A percentile compares a stretch with the other conserved stretches of the same genome.
These are phyloP conservation scores for Wallacemonas sp. DNA, from an alignment of 208 protist genomes.

Conservation along the genomic window DNA sequence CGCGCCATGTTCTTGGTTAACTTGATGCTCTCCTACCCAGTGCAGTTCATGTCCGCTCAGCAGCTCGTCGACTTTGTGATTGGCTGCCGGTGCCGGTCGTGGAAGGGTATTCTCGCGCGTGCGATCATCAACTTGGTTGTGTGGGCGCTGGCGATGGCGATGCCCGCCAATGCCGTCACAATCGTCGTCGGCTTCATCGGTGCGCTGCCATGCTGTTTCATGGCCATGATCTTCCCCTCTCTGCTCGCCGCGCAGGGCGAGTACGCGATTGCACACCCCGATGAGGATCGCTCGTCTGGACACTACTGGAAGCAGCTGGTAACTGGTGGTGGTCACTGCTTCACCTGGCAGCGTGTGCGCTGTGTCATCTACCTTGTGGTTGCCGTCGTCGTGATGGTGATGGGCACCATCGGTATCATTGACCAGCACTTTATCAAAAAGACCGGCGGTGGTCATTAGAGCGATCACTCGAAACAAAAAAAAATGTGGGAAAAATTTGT, in stretches of 20 bases:
- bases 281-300: constrained; percentile 38
- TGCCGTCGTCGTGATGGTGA: constrained; percentile 70
- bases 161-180: constrained; percentile 55
- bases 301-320: constrained; percentile 62
- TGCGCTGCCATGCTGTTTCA: constrained; percentile 65
- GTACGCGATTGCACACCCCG: constrained; percentile 49
- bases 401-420: constrained; percentile 55
- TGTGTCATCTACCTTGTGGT: constrained; percentile 51
- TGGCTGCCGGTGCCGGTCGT: constrained; percentile 46
- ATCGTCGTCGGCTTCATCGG: constrained; percentile 71
- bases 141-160: constrained; percentile 58
- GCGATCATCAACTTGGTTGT: constrained; percentile 63
- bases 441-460: not conserved
- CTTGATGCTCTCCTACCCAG: constrained; percentile 71
- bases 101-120: constrained; percentile 46
- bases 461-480: not conserved
- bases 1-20: constrained; percentile 47
- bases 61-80: constrained; percentile 67
- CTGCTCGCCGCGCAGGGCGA: constrained; percentile 43
- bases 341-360: constrained; percentile 39
- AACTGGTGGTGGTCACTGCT: constrained; percentile 14
- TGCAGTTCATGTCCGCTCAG: constrained; percentile 80
- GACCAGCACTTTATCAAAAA: constrained; percentile 4
- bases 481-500: not conserved
- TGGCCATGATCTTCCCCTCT: constrained; percentile 69